phyloP scores from a whole-genome alignment of 371 early-diverging fungal species.

The Mucor velutinosus region DNA sequence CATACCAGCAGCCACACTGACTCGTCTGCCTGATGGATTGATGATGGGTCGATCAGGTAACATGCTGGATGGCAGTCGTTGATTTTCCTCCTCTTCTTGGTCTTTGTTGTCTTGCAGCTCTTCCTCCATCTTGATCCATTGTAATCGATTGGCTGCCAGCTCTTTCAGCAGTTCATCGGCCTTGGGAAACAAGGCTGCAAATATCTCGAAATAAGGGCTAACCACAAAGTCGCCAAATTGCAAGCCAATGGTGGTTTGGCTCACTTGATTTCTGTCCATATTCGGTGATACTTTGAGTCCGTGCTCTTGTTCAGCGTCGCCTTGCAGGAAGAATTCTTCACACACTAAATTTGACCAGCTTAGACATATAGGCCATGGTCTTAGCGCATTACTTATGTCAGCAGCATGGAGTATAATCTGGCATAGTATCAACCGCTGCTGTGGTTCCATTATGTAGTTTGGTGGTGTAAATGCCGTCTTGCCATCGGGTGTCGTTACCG shows the following conservation, averaged over 20 bases:
- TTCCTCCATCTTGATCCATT: slow-evolving; percentile 42
- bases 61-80: slow-evolving; percentile 34
- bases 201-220: slow-evolving; percentile 81
- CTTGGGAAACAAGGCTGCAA: slow-evolving; percentile 74
- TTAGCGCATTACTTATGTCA: slow-evolving; percentile 86
- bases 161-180: slow-evolving; percentile 45
- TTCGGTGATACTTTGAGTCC: slow-evolving; percentile 82
- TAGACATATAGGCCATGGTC: slow-evolving; percentile 83
- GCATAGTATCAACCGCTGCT: slow-evolving; percentile 56
- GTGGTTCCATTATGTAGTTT: slow-evolving; percentile 26
- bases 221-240: slow-evolving; percentile 87
- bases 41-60: slow-evolving; percentile 43
- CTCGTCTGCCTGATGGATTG: slow-evolving; percentile 52
- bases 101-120: slow-evolving; percentile 15
- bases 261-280: slow-evolving; percentile 79
- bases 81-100: slow-evolving; percentile 12
- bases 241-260: slow-evolving; percentile 76
- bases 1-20: slow-evolving; percentile 61
- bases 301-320: slow-evolving; percentile 76
- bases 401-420: slow-evolving; percentile 82
- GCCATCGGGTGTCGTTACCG: slow-evolving; percentile 4
- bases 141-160: slow-evolving; percentile 35
- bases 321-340: slow-evolving; percentile 85
- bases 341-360: slow-evolving; percentile 87
- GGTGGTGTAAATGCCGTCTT: slow-evolving; percentile 20